A percentile compares a stretch with the other conserved stretches of the same genome.
phyloP scores from a whole-genome alignment of 73 alveolate species.

The Blepharisma japonicum region DNA sequence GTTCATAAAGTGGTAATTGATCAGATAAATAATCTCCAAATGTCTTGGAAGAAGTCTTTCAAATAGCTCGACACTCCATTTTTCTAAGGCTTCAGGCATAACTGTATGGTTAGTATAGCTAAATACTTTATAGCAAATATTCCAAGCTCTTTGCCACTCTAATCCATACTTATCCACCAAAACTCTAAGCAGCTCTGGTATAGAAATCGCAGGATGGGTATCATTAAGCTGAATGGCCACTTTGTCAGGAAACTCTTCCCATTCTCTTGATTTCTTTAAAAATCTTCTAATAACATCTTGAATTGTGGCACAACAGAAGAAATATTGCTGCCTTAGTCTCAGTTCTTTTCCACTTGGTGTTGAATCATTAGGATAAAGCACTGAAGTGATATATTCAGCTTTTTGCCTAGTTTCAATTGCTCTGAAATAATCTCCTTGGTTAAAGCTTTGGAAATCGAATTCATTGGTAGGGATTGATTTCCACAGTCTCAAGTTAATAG shows the following conservation, averaged over 20 bases:
- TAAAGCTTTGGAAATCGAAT: slow-evolving; percentile 86
- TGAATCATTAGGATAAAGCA: slow-evolving; percentile 97
- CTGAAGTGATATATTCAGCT: slow-evolving; percentile 97
- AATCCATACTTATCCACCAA: slow-evolving; percentile 30
- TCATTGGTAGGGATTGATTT: slow-evolving; percentile 58
- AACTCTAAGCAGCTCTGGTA: slow-evolving; percentile 75
- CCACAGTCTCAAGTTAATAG: slow-evolving; percentile 96
- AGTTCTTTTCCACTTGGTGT: slow-evolving; percentile 95
- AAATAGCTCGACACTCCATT: slow-evolving; percentile 80
- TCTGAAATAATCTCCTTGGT: slow-evolving; percentile 77
- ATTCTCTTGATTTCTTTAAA: slow-evolving; percentile 20
- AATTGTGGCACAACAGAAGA: slow-evolving; percentile 97
- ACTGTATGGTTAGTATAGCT: slow-evolving; percentile 84
- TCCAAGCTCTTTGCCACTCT: slow-evolving; percentile 21
- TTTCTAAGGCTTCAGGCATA: slow-evolving; percentile 83
- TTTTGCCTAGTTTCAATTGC: slow-evolving; percentile 79
- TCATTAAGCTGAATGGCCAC: slow-evolving; percentile 75
- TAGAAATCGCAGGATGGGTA: slow-evolving; percentile 87
- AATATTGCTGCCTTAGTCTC: slow-evolving; percentile 97
- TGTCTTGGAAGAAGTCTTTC: slow-evolving; percentile 87
- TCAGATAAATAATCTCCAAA: slow-evolving; percentile 68
- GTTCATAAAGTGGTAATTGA: slow-evolving; percentile 68
- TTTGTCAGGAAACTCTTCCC: slow-evolving; percentile 55
- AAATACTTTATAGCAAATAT: slow-evolving; percentile 32
- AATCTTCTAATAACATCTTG: slow-evolving; percentile 56